A percentile compares a stretch with the other conserved stretches of the same genome.
Conservation (phyloP, 805 yeast genomes). For the Phaffomyces antillensis region DNA sequence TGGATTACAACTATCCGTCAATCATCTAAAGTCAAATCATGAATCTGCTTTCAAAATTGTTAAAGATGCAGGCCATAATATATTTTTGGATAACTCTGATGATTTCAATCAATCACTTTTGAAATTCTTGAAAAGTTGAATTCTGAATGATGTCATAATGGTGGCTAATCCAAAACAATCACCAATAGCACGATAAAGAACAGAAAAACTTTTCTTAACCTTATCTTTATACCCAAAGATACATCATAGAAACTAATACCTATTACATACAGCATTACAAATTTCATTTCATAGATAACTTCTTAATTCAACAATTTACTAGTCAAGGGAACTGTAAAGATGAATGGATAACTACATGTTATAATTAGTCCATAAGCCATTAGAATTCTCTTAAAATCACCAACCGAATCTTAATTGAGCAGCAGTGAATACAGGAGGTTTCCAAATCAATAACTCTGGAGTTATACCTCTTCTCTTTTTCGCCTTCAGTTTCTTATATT, state of each 20-base stretch:
- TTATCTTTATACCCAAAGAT: too few species aligned
- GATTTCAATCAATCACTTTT: slow-evolving; percentile 44
- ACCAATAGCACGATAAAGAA: too few species aligned
- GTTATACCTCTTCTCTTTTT: slow-evolving; percentile 73
- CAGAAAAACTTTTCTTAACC: too few species aligned
- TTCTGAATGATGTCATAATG: too few species aligned
- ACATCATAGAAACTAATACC: too few species aligned
- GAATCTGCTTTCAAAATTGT: slow-evolving; percentile 26
- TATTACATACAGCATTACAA: too few species aligned
- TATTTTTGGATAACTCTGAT: slow-evolving; percentile 59
- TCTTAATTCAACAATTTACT: too few species aligned
- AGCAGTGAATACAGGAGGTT: slow-evolving; percentile 91
- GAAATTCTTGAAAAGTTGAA: slow-evolving; percentile 19
- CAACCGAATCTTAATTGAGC: slow-evolving; percentile 95
- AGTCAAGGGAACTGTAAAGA: too few species aligned
- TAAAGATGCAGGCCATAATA: slow-evolving; percentile 64
- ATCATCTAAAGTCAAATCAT: slow-evolving; percentile 9
- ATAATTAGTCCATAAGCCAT: not conserved
- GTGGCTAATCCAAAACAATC: too few species aligned
- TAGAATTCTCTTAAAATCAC: slow-evolving; percentile 32
- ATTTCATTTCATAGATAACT: too few species aligned
- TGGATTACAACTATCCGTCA: slow-evolving; percentile 27
- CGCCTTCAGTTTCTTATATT: slow-evolving; percentile 59
- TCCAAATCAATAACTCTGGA: slow-evolving; percentile 73
- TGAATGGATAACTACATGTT: not conserved